Evolutionary conservation across 495 filamentous ascomycete genomes (phyloP), one percentile per base, ranked within the genome.

Genomic region (Astrocystis sublimbata): DNA sequence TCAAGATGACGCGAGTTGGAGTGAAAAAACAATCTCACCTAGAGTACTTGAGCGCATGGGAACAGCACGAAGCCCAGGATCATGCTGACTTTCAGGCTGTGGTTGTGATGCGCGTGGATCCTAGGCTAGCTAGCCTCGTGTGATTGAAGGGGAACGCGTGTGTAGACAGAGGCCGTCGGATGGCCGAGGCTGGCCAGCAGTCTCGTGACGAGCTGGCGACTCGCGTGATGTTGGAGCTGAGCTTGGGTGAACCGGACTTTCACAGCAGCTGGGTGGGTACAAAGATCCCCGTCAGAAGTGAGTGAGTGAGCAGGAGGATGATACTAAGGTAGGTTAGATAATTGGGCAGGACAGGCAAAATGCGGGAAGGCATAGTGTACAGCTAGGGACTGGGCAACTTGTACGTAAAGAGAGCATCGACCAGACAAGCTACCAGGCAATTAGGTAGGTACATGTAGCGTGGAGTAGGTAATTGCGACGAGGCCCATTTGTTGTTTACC

Each of bases 391-490:
- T 35, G 52, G 24, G 52, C 23, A 42, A 56, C 52, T 56, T 56
- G 52, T 33, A 57, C 54, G 17, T 23, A 57, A 57, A 38, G 54
- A 57, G 54, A 57, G n/a, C n/a, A 43, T 30, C 28, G 40, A 31
- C 45, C 45, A 38, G 45, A 57, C 38, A 41, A 56, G 31, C 52
- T 36, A 56, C 3, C 52, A 30, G 52, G n/a, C n/a, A n/a, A n/a
- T n/a, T n/a, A n/a, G n/a, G n/a, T n/a, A n/a, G n/a, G n/a, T n/a
- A n/a, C n/a, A n/a, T n/a, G n/a, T n/a, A n/a, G n/a, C n/a, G n/a
- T n/a, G n/a, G n/a, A n/a, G n/a, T n/a, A n/a, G n/a, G n/a, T n/a
- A n/a, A n/a, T n/a, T n/a, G n/a, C n/a, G n/a, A n/a, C n/a, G n/a
- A n/a, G n/a, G n/a, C n/a, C n/a, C n/a, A n/a, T n/a, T n/a, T n/a